Base-by-base conservation (phyloP, 2,329 filamentous ascomycete genomes). In the Didymella glomerata region DNA sequence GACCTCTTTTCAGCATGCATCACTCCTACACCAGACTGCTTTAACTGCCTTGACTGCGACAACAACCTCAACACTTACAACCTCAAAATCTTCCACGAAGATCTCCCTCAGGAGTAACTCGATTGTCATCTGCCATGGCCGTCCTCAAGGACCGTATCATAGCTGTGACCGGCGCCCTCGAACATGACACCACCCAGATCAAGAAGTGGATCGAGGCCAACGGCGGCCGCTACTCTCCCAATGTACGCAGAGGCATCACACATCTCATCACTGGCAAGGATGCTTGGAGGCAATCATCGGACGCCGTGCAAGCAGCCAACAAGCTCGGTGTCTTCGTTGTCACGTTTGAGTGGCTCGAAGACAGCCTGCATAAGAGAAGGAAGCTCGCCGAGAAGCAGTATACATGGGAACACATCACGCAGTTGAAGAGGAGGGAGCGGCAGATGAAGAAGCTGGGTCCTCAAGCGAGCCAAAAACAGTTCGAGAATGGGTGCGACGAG, bases 261-360 rank as follows among this genome's bases (percentile, higher is more conserved):
- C 92, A 96, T 76, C 78, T 97, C 0, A 82, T 97, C 22, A 85
- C 87, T 53, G 86, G 86, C 0, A 79, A 84, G 48, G 82, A 86
- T 32, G 84, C 88, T 16, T 93, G 86, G 75, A 82, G 84, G 61
- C 76, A 80, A 7, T 68, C 80, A 1, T 73, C 75, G 59, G 75
- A 81, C 20, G 53, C 61, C 45, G 69, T 75, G 5, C 55, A 67
- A 38, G 58, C 65, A 48, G 73, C 73, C 1, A 42, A 55, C 20
- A 32, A 68, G 10, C 38, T 64, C 22, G 53, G 59, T 0, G 64
- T 67, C 14, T 68, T 71, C 16, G 74, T 83, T 38, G 74, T 83
- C 44, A 76, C 75, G 48, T 77, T 72, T 18, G 73, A 79, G 47
- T 84, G 80, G 79, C 71, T 83, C 5, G 78, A 81, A 27, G 86